Evolutionary conservation across 2,329 filamentous ascomycete genomes (phyloP), one percentile per base, ranked within the genome.

Genomic region (Xylaria sp.): DNA sequence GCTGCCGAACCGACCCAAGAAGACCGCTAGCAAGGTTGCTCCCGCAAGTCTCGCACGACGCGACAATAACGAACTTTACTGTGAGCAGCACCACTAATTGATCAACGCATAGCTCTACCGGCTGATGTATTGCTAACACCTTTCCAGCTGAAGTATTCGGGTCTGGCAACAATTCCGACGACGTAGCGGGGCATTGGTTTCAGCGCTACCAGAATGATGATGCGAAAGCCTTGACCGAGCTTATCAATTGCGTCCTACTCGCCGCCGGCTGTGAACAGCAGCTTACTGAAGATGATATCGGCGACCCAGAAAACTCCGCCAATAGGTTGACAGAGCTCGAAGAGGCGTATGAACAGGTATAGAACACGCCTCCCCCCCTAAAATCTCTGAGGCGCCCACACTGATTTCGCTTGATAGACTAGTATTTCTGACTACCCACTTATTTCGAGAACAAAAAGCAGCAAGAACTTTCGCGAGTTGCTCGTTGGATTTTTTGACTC

Each of bases 381-480:
- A 43, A 46, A 0, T 40, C 11, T 50, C 28, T 9, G n/a, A 60
- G 46, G 4, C 2, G 42, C 35, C 15, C 28, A 53, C 65, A 33
- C 75, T 80, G 63, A 80, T 67, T 17, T 52, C 5, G 64, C 89
- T 81, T 85, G 90, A 83, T 87, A 91, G 73, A 75, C 73, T 38
- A 74, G 66, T 74, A 89, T 94, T 52, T 90, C 91, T 33, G 95
- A 98, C 51, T 99, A 99, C 72, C 95, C 95, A 40, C 85, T 99
- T 46, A 91, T 96, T 61, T 91, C 92, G 15, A 94, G 89, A 77
- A 85, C 89, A 40, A 94, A 91, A 75, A 88, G 87, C 61, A 90
- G 87, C 66, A 86, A 87, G 67, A 86, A 89, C 25, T 97, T 98
- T 78, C 91, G 92, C 67, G 84, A 90, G 40, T 84, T 89, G 49